Percentiles rank a stretch among this genome's conserved stretches.
These are phyloP conservation scores for Poa pratensis DNA, from an alignment of 176 grass and related monocot species.

Conservation along the genomic window DNA sequence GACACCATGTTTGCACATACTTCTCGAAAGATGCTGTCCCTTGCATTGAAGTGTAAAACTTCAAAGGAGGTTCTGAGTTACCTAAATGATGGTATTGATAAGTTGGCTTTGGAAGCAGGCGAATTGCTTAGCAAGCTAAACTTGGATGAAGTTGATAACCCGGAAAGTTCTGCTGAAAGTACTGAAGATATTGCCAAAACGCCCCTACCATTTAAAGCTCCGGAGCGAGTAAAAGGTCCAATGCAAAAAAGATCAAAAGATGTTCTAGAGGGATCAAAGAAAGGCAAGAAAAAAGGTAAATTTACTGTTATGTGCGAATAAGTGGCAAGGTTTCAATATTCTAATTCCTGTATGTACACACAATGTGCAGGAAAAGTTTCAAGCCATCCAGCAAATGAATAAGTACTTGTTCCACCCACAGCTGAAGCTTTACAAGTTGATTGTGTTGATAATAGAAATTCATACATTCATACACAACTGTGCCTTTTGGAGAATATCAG, in stretches of 20 bases:
- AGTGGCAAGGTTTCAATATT: not conserved
- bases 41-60: no score
- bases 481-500: not conserved
- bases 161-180: no score
- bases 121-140: no score
- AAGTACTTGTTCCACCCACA: not conserved
- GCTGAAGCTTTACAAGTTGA: no score
- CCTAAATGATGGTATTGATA: no score
- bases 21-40: no score
- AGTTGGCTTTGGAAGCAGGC: no score
- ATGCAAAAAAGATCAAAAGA: not conserved
- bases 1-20: no score
- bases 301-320: not conserved
- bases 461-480: not conserved
- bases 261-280: not conserved
- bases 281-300: not conserved
- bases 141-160: no score
- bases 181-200: not conserved
- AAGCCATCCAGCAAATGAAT: not conserved
- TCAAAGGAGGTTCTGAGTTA: no score
- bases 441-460: not conserved
- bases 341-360: not conserved
- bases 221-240: not conserved
- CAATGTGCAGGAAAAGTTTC: not conserved
- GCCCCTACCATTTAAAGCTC: not conserved